Evolutionary conservation across 208 protist species (phyloP).

Genomic region (Tetramitus jugosus): DNA sequence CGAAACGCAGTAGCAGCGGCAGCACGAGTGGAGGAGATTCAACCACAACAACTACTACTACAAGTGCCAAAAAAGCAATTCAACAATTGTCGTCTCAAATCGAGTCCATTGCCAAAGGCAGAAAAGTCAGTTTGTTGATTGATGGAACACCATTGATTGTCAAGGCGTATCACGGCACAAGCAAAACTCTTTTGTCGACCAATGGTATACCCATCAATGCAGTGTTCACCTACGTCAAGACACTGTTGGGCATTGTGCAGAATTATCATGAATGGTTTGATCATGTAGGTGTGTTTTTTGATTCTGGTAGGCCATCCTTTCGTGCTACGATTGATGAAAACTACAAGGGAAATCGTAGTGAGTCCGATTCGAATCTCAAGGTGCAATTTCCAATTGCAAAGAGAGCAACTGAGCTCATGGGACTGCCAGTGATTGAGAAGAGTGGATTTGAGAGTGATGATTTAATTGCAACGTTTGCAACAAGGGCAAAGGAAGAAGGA

Average conservation of each 20-base stretch:
- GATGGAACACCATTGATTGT: not conserved
- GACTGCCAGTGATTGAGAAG: not conserved
- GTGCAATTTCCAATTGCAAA: constrained; percentile 8
- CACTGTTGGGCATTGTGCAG: not conserved
- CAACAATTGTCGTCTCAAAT: not conserved
- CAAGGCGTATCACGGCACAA: not conserved
- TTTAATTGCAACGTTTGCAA: constrained; percentile 24
- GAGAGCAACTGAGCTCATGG: not conserved
- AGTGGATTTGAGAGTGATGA: constrained; percentile 30
- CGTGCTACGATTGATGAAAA: not conserved
- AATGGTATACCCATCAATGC: constrained; percentile 10
- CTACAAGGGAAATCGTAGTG: constrained; percentile 5
- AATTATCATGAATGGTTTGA: not conserved
- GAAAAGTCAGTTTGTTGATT: not conserved
- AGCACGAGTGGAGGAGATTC: not conserved
- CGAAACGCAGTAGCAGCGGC: too few species aligned
- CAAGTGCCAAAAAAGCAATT: not conserved
- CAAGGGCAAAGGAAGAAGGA: not conserved
- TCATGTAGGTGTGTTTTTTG: not conserved
- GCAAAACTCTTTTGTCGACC: not conserved
- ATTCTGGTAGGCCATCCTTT: not conserved
- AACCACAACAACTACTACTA: not conserved
- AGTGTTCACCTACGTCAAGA: not conserved
- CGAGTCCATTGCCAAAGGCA: not conserved
- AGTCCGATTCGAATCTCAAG: not conserved